Evolutionary conservation across 2,329 filamentous ascomycete genomes (phyloP).

Genomic region (Alternaria dauci): DNA sequence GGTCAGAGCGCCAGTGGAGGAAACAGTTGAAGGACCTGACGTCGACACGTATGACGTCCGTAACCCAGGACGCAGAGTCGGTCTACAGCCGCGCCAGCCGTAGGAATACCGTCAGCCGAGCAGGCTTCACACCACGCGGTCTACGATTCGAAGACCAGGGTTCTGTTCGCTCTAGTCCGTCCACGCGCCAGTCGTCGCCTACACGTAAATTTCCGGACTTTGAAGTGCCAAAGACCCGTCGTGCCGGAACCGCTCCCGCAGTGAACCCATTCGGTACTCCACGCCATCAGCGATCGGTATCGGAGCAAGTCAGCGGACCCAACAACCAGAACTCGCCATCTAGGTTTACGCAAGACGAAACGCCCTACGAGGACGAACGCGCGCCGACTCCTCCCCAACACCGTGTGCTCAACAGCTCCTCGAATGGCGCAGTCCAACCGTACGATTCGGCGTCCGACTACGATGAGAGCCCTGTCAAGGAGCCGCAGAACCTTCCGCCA

Average conservation of each 20-base stretch:
- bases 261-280: constrained; percentile 34
- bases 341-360: constrained; percentile 50
- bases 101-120: constrained; percentile 56
- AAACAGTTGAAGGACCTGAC: constrained; percentile 89
- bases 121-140: constrained; percentile 48
- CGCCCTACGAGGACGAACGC: constrained; percentile 40
- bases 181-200: constrained; percentile 56
- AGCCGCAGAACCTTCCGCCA: constrained; percentile 41
- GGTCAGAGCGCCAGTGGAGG: constrained; percentile 91
- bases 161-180: constrained; percentile 55
- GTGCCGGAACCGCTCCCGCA: constrained; percentile 56
- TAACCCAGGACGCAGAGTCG: constrained; percentile 46
- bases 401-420: constrained; percentile 29
- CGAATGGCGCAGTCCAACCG: constrained; percentile 31
- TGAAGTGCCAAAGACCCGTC: constrained; percentile 42
- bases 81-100: constrained; percentile 48
- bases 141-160: constrained; percentile 56
- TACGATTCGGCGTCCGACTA: constrained; percentile 43
- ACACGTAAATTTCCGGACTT: constrained; percentile 35
- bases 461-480: constrained; percentile 40
- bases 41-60: constrained; percentile 73
- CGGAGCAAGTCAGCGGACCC: constrained; percentile 56
- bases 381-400: constrained; percentile 56
- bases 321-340: constrained; percentile 52
- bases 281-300: constrained; percentile 59